Evolutionary conservation across 108 stramenopile genomes (phyloP).

Genomic region (Skeletonema potamos): DNA sequence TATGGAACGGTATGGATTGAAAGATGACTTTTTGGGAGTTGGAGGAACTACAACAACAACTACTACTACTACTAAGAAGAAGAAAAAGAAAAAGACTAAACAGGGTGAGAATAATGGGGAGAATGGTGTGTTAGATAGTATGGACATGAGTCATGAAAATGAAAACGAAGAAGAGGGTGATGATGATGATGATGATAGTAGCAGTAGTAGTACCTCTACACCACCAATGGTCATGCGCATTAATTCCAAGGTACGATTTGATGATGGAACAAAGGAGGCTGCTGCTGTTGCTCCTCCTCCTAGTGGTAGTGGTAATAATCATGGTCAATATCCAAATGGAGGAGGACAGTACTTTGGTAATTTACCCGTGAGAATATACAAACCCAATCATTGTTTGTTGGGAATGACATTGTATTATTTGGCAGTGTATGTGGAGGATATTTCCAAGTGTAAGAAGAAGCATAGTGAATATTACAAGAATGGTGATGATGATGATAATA

Average conservation of each 20-base stretch:
- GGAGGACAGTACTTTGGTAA: not conserved
- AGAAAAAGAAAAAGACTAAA: too few species aligned
- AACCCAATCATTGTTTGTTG: slow-evolving; percentile 14
- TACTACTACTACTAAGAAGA: too few species aligned
- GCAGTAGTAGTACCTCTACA: not conserved
- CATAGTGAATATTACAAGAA: not conserved
- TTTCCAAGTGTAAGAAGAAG: not conserved
- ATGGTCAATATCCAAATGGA: not conserved
- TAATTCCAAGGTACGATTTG: slow-evolving; percentile 23
- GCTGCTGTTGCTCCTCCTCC: not conserved
- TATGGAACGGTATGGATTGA: slow-evolving; percentile 13
- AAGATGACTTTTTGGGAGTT: slow-evolving; percentile 25
- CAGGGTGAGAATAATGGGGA: not conserved
- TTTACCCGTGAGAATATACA: slow-evolving; percentile 17
- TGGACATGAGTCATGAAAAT: not conserved
- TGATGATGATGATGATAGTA: not conserved
- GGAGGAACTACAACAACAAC: not conserved
- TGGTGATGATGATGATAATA: not conserved
- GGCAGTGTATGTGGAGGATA: slow-evolving; percentile 21
- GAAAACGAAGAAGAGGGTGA: not conserved
- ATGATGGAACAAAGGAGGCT: slow-evolving; percentile 29
- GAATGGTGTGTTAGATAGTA: not conserved
- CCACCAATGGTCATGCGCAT: not conserved
- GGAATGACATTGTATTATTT: slow-evolving; percentile 40
- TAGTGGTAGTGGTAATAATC: not conserved